A percentile compares a stretch with the other conserved stretches of the same genome.
Evolutionary conservation across 208 protist genomes (phyloP).

Genomic region (Angomonas deanei): DNA sequence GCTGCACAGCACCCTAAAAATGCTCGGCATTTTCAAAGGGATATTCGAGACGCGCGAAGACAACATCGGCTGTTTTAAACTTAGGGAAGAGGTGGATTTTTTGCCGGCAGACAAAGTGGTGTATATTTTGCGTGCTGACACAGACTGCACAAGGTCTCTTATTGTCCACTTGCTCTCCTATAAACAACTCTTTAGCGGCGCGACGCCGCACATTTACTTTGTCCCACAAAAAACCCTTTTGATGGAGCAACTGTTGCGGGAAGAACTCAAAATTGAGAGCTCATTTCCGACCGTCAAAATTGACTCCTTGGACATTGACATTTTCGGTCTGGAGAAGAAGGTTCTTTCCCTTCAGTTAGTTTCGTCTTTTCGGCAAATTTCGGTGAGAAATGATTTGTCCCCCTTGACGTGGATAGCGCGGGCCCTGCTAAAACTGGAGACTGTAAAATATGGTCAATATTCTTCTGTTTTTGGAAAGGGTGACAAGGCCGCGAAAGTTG

Average conservation of each 20-base stretch:
- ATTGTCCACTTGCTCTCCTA: slow-evolving; percentile 52
- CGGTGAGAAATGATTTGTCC: slow-evolving; percentile 64
- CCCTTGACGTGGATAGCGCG: slow-evolving; percentile 63
- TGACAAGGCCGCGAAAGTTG: slow-evolving; percentile 42
- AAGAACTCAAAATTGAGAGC: slow-evolving; percentile 61
- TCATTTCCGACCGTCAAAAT: slow-evolving; percentile 49
- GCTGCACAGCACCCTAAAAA: slow-evolving; percentile 23
- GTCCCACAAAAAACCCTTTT: slow-evolving; percentile 73
- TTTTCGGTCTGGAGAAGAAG: slow-evolving; percentile 68
- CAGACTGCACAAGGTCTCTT: slow-evolving; percentile 34
- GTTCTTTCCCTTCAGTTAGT: slow-evolving; percentile 72
- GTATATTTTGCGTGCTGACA: slow-evolving; percentile 29
- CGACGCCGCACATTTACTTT: slow-evolving; percentile 31
- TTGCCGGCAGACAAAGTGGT: slow-evolving; percentile 35
- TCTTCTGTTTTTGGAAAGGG: slow-evolving; percentile 58
- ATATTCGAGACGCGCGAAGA: slow-evolving; percentile 21
- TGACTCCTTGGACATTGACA: slow-evolving; percentile 68
- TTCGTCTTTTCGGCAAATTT: slow-evolving; percentile 61
- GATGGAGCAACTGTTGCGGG: slow-evolving; percentile 59
- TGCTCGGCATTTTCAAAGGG: slow-evolving; percentile 13
- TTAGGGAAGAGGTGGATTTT: slow-evolving; percentile 34
- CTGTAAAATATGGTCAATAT: slow-evolving; percentile 51
- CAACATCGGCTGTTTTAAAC: slow-evolving; percentile 31
- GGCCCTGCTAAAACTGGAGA: slow-evolving; percentile 83
- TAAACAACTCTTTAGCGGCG: slow-evolving; percentile 40